Base-by-base conservation (phyloP, 164 flowering plant species). In the Magnolia kwangsiensis region DNA sequence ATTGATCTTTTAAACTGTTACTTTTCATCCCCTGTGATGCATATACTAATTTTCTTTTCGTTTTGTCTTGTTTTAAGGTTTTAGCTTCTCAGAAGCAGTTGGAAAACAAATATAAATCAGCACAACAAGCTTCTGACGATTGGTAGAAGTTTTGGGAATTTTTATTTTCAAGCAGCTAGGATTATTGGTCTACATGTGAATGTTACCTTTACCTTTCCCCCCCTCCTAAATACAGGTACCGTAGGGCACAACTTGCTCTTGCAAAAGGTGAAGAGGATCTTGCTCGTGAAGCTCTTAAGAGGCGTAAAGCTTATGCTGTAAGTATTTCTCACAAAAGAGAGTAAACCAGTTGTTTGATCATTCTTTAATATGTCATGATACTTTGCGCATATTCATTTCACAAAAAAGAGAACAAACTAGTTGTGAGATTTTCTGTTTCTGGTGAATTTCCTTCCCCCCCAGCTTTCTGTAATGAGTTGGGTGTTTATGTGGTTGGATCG, bases 231-330 rank as follows among this genome's bases (percentile, higher is more conserved):
- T 59, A 72, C 59, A 93, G 98, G 98, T 91, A 93, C 65, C 84
- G 87, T 7, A 87, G 87, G 80, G 98, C 98, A 23, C 98, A 93
- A 78, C 87, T 93, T 74, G 98, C 98, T 80, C 92, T 93, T 78
- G 84, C 79, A 72, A 93, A 90, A 81, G 98, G 98, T 71, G 92
- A 93, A 20, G 98, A 93, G 78, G 93, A 93, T 78, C 95, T 93
- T 83, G 96, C 96, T 65, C 96, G 98, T 75, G 98, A 93, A 84
- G 95, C 96, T 72, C 88, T 93, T 8, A 93, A 90, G 84, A 85
- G 98, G 74, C 90, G 95, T 67, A 93, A 93, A 86, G 85, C 98
- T 70, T 89, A 86, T 89, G 92, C 95, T 72, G 98, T 93, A 86
- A 82, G 89, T 77, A 78, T 79, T 72, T 75, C 29, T 77, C 9